Base-by-base conservation (phyloP, 441 rosid species). In the Euphorbia schlechtendalii region DNA sequence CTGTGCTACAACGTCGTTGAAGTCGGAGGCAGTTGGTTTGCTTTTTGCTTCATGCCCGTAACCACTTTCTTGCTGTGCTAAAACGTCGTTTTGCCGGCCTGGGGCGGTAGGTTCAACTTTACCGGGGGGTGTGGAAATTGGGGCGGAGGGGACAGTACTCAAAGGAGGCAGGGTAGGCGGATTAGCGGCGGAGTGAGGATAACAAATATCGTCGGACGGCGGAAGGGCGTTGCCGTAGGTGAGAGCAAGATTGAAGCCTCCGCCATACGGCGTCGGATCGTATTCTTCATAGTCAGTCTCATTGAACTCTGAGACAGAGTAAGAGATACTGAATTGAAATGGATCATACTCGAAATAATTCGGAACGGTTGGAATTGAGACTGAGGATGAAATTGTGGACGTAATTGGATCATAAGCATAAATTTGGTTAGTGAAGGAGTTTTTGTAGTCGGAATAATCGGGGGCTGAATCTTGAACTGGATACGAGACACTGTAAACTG, bases 211-310 rank as follows among this genome's bases (percentile, higher is more conserved):
- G 17, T 72, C 86, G 0, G 97, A 88, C 3, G 83, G 86, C 20
- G 90, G 80, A 20, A 81, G 83, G 22, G 96, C 86, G 28, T 81
- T 72, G 22, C 96, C 96, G 34, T 88, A 90, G 15, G 86, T 75
- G 58, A 55, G 61, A 69, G 68, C 77, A n/a, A 45, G 73, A 55
- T 90, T 87, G 48, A 78, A 88, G 22, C 94, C 96, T 52, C 98
- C 96, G 13, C 60, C 82, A 25, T 82, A 92, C 72, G 96, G 94
- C 6, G 88, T 88, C 15, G 90, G 81, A 57, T 90, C 97, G 25
- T 81, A 85, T 2, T 90, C 92, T 4, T 85, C 85, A 32, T 79
- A 86, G 0, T 72, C 87, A 27, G 81, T 69, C 59, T 75, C 83
- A 34, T 79, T 71, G 56, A 78, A 81, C 21, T 72, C 84, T 1